Evolutionary conservation across 768 basidiomycete genomes (phyloP), one percentile per base, ranked within the genome.

Genomic region (Naematelia aurantialba): DNA sequence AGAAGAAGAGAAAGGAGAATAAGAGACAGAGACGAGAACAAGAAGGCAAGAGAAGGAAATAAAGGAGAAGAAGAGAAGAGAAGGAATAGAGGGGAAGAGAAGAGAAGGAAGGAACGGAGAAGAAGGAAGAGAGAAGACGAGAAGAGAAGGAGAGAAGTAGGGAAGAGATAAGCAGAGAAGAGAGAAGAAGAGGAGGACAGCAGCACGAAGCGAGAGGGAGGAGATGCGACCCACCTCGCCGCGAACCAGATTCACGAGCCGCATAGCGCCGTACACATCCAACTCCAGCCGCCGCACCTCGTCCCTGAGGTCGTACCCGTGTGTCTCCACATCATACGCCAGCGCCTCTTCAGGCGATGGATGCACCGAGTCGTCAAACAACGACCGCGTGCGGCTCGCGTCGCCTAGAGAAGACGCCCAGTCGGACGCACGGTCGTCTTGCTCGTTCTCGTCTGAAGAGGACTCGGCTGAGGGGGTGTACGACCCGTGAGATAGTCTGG

Each of bases 191-290:
- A n/a, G n/a, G n/a, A n/a, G n/a, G n/a, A n/a, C n/a, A n/a, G n/a
- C n/a, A n/a, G n/a, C n/a, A n/a, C n/a, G n/a, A n/a, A n/a, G n/a
- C n/a, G n/a, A n/a, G n/a, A n/a, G n/a, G n/a, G n/a, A n/a, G n/a
- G n/a, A n/a, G n/a, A n/a, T n/a, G n/a, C n/a, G n/a, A 45, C 73
- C 52, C 48, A 76, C 74, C 62, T 70, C 64, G 29, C 60, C 87
- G 58, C 92, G 80, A 70, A 94, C 90, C 77, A 83, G 89, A 75
- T 96, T 96, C 78, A 96, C 85, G 52, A 96, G 78, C 49, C 89
- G 84, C 66, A 91, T 86, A 19, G 88, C 82, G 56, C 84, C 83
- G 76, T 91, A 86, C 62, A 87, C 84, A 74, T 94, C 91, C 39
- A 93, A 79, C 0, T 57, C 63, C 25, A 68, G 27, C 11, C 51